Conservation (phyloP, 2,329 filamentous ascomycete genomes). For the Hymenoscyphus infarciens region DNA sequence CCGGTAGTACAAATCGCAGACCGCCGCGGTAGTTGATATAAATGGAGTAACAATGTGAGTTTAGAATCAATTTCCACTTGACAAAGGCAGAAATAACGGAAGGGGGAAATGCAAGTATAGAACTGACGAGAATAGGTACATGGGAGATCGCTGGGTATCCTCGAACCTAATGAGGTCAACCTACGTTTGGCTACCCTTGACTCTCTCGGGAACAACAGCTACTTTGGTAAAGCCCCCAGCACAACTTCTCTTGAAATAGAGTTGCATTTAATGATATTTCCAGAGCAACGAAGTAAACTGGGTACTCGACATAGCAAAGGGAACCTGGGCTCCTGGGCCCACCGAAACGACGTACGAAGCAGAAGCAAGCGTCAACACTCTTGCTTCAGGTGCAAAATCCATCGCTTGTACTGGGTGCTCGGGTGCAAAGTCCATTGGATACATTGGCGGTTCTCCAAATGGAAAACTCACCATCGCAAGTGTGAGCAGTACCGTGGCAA, state of each 20-base stretch:
- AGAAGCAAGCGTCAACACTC: slow-evolving; percentile 41
- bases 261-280: not conserved
- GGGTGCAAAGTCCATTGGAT: slow-evolving; percentile 47
- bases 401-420: slow-evolving; percentile 52
- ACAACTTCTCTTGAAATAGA: not conserved
- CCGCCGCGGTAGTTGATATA: slow-evolving; percentile 53
- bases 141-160: slow-evolving; percentile 64
- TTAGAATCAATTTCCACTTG: not conserved
- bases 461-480: slow-evolving; percentile 47
- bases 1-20: slow-evolving; percentile 51
- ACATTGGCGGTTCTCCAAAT: slow-evolving; percentile 47
- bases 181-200: slow-evolving; percentile 62
- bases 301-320: slow-evolving; percentile 44
- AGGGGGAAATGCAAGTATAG: not conserved
- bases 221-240: slow-evolving; percentile 36
- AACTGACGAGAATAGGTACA: slow-evolving; percentile 46
- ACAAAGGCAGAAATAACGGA: not conserved
- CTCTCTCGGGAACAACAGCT: slow-evolving; percentile 49
- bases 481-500: slow-evolving; percentile 43
- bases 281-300: slow-evolving; percentile 51
- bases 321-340: slow-evolving; percentile 43
- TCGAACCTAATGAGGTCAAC: slow-evolving; percentile 57
- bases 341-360: slow-evolving; percentile 49
- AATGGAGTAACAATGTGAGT: slow-evolving; percentile 33
- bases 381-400: slow-evolving; percentile 44